Evolutionary conservation across 805 yeast species (phyloP).

Genomic region (Starmerella geochares): DNA sequence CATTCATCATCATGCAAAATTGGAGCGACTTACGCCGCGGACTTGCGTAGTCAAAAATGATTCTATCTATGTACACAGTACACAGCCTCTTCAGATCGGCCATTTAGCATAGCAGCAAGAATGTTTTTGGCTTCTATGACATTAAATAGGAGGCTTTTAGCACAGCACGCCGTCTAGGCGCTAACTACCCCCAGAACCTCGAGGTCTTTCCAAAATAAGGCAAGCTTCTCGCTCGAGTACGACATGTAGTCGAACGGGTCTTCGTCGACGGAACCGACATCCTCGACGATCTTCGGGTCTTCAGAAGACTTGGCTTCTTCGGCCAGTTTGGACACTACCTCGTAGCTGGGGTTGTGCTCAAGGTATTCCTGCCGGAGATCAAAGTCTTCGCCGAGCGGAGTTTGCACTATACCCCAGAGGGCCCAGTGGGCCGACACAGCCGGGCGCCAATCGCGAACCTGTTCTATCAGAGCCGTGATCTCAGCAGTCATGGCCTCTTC

Average conservation of each 20-base stretch:
- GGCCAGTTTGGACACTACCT: constrained; percentile 31
- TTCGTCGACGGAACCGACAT: constrained; percentile 16
- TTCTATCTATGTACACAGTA: no score
- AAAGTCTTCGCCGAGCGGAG: constrained; percentile 40
- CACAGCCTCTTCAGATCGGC: no score
- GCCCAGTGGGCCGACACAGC: constrained; percentile 73
- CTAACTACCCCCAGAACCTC: constrained; percentile 1
- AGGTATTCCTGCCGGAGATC: constrained; percentile 36
- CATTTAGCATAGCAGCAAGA: no score
- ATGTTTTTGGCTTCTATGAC: no score
- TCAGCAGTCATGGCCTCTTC: constrained; percentile 36
- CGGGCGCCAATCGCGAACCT: constrained; percentile 68
- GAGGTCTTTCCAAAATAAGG: constrained; percentile 65
- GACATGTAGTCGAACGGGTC: constrained; percentile 59
- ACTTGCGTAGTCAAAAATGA: no score
- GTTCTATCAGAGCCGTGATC: constrained; percentile 49
- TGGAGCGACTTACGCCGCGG: no score
- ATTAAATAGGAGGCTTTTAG: no score
- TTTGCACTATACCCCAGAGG: constrained; percentile 84
- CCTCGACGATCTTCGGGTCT: background rate
- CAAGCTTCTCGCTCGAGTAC: constrained; percentile 67
- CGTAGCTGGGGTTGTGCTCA: constrained; percentile 36
- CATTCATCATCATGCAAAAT: no score
- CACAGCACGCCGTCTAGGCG: no score
- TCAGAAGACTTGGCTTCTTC: constrained; percentile 21